Conservation (phyloP, 108 stramenopile species). For the Skeletonema grethae region DNA sequence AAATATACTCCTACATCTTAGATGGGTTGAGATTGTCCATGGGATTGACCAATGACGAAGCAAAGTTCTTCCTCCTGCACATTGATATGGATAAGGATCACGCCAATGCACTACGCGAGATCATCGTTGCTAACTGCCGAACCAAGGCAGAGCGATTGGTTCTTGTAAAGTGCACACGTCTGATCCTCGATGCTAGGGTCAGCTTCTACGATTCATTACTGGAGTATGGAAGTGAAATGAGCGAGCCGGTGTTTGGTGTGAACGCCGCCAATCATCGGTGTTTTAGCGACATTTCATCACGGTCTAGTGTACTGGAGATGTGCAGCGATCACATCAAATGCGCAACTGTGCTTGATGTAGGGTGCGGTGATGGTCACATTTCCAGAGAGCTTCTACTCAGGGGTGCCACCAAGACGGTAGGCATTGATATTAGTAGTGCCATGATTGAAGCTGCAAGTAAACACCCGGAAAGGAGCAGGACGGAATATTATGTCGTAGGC, state of each 20-base stretch:
- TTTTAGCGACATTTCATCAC: slow-evolving; percentile 2
- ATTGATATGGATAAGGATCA: slow-evolving; percentile 16
- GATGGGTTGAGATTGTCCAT: slow-evolving; percentile 13
- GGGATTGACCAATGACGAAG: background rate
- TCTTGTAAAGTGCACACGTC: background rate
- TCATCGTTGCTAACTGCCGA: slow-evolving; percentile 9
- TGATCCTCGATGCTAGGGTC: slow-evolving; percentile 12
- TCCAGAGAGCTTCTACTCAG: background rate
- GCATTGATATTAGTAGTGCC: slow-evolving; percentile 1
- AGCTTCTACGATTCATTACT: slow-evolving; percentile 12
- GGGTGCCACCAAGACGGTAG: slow-evolving; percentile 12
- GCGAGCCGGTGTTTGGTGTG: too few relatives aligned
- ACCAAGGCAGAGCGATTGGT: slow-evolving; percentile 12
- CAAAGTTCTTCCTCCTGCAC: background rate
- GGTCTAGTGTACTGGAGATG: slow-evolving; percentile 1
- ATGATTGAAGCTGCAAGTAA: slow-evolving; percentile 7
- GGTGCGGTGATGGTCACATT: background rate
- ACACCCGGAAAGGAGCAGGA: background rate
- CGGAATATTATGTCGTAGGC: background rate
- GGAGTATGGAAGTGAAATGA: background rate
- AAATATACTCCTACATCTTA: slow-evolving; percentile 15
- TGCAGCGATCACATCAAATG: background rate
- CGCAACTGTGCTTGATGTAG: slow-evolving; percentile 1
- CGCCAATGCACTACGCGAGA: slow-evolving; percentile 12
- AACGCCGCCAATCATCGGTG: background rate